These are phyloP conservation scores for Irpex sp. DNA, from an alignment of 1,284 basidiomycete genomes.

Conservation along the genomic window DNA sequence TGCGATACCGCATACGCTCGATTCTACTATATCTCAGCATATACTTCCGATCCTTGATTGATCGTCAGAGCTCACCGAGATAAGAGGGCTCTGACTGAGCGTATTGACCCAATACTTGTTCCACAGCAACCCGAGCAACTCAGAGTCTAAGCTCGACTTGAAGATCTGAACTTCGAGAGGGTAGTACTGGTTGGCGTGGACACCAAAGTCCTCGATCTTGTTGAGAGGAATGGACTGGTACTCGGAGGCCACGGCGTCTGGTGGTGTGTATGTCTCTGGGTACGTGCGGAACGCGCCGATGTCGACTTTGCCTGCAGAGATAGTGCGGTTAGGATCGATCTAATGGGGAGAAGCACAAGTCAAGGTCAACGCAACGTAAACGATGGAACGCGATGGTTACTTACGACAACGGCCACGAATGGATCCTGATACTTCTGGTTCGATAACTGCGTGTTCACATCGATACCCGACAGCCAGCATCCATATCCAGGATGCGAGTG, in stretches of 20 bases:
- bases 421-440: slow-evolving; percentile 96
- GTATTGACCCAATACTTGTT: slow-evolving; percentile 99
- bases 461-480: slow-evolving; percentile 96
- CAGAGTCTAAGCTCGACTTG: slow-evolving; percentile 85
- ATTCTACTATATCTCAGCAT: slow-evolving; percentile 53
- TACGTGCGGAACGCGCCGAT: slow-evolving; percentile 98
- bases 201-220: slow-evolving; percentile 98
- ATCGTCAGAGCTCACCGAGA: slow-evolving; percentile 61
- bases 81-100: slow-evolving; percentile 84
- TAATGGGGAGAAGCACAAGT: slow-evolving; percentile 27
- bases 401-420: slow-evolving; percentile 93
- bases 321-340: slow-evolving; percentile 98
- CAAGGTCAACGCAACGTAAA: background rate
- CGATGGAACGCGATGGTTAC: slow-evolving; percentile 25
- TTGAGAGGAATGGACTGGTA: slow-evolving; percentile 93
- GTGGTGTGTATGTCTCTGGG: slow-evolving; percentile 87
- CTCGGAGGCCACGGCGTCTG: slow-evolving; percentile 64
- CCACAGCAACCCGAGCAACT: slow-evolving; percentile 89
- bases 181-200: slow-evolving; percentile 97
- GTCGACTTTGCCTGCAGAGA: slow-evolving; percentile 96
- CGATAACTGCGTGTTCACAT: slow-evolving; percentile 92
- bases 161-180: slow-evolving; percentile 93
- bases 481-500: slow-evolving; percentile 98
- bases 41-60: background rate
- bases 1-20: slow-evolving; percentile 90